Percentiles rank a stretch among this genome's conserved stretches.
Evolutionary conservation across 441 rosid species (phyloP).

Genomic region (Manihot esculenta): DNA sequence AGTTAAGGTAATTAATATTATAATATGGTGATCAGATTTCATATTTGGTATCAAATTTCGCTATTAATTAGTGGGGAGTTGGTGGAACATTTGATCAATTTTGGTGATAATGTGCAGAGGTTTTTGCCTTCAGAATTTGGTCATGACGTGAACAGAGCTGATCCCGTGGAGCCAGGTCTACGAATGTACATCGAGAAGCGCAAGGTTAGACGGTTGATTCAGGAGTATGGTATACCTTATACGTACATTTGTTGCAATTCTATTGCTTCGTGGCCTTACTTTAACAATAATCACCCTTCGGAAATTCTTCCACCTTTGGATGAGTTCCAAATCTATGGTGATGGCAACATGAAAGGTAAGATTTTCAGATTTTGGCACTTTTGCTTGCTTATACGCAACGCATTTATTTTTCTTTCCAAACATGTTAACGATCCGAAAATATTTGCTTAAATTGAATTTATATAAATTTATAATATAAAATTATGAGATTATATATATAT

Average conservation of each 20-base stretch:
- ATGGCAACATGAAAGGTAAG: constrained; percentile 50
- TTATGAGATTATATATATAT: no score
- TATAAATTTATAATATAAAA: no score
- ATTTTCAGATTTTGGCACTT: not conserved
- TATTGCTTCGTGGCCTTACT: constrained; percentile 60
- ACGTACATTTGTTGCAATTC: constrained; percentile 62
- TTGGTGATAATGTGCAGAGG: constrained; percentile 46
- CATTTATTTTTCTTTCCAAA: no score
- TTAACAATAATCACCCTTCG: constrained; percentile 46
- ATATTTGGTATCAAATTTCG: no score
- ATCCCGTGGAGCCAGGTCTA: constrained; percentile 53
- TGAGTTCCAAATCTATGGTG: constrained; percentile 48
- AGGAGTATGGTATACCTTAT: constrained; percentile 37
- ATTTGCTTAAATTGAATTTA: no score
- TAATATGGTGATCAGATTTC: no score
- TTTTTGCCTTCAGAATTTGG: constrained; percentile 58
- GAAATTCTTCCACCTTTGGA: constrained; percentile 50
- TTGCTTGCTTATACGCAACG: no score
- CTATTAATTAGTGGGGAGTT: not conserved
- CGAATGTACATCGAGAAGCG: constrained; percentile 44
- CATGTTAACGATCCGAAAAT: no score
- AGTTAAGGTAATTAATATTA: constrained; percentile 33
- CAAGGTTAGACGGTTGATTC: constrained; percentile 31
- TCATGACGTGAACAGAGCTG: constrained; percentile 49
- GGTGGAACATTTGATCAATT: not conserved